Conservation (phyloP, 495 filamentous ascomycete species). For the Rhizodiscina lignyota region DNA sequence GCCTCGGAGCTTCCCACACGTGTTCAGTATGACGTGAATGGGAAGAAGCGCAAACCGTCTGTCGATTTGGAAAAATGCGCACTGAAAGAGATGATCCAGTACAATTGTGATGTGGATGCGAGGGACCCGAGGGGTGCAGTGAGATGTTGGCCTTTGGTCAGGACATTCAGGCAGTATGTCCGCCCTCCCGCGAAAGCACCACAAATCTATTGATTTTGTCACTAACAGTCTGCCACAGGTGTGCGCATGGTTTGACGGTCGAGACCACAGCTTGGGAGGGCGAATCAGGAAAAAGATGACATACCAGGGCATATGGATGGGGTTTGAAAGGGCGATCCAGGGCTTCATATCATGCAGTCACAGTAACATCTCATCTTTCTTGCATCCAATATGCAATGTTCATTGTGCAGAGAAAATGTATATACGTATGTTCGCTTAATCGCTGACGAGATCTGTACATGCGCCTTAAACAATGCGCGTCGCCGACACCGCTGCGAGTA, state of each 20-base stretch:
- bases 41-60: conserved; percentile 33
- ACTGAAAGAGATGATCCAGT: conserved; percentile 66
- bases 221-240: conserved; percentile 31
- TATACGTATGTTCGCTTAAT: neutral
- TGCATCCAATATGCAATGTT: neutral
- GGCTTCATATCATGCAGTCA: no score
- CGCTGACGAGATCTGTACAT: neutral
- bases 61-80: conserved; percentile 43
- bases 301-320: no score
- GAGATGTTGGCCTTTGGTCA: conserved; percentile 55
- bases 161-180: conserved; percentile 64
- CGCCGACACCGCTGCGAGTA: neutral
- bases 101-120: conserved; percentile 51
- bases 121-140: conserved; percentile 23
- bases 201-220: conserved; percentile 2
- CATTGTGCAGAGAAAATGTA: neutral
- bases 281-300: no score
- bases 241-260: conserved; percentile 55
- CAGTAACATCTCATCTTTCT: neutral
- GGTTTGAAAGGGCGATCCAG: no score
- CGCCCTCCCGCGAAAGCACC: conserved; percentile 2
- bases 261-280: conserved; percentile 72
- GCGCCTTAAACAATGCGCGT: neutral
- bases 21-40: conserved; percentile 29
- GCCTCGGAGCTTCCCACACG: conserved; percentile 30